Evolutionary conservation across 768 basidiomycete genomes (phyloP), one percentile per base, ranked within the genome.

Genomic region (Mrakia hoshinonis): DNA sequence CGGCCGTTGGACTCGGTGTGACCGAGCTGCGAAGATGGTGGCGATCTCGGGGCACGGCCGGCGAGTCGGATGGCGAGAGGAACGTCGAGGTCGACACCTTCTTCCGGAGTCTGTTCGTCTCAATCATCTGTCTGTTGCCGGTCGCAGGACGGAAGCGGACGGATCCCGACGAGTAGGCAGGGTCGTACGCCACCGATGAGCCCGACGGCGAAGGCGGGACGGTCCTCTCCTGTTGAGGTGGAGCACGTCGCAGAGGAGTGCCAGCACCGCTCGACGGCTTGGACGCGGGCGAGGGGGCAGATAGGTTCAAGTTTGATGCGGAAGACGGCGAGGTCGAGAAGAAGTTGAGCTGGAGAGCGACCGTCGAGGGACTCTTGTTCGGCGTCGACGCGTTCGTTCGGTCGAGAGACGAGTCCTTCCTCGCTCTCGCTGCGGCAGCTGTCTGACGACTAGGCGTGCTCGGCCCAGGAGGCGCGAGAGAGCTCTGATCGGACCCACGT

Each of bases 71-170:
- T 18, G 49, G 22, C 49, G 49, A 51, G 58, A 61, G 34, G 22
- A 61, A 61, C 18, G 3, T 39, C 3, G 58, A 61, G 10, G 4
- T 38, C 18, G 58, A 61, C 11, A 61, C 34, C 34, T 38, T 15
- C 34, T 61, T 61, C 34, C 58, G 31, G 15, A 61, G 58, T 36
- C 36, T 34, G 34, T 39, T 61, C 24, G 54, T 20, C 34, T 43
- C 39, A n/a, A 68, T 68, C 67, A 68, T 68, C 10, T 46, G 67
- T 3, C 67, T 52, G 67, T 68, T 68, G 15, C 67, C 67, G 9
- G 55, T 60, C 1, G 67, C 67, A 26, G 55, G 20, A 1, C 26
- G 67, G 39, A 58, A 10, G 24, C 39, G 51, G 24, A 18, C 26
- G 38, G 31, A 46, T 20, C 54, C 13, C 1, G 48, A 29, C 48